phyloP scores from a whole-genome alignment of 345 rosid genomes.

The Salix arbutifolia region DNA sequence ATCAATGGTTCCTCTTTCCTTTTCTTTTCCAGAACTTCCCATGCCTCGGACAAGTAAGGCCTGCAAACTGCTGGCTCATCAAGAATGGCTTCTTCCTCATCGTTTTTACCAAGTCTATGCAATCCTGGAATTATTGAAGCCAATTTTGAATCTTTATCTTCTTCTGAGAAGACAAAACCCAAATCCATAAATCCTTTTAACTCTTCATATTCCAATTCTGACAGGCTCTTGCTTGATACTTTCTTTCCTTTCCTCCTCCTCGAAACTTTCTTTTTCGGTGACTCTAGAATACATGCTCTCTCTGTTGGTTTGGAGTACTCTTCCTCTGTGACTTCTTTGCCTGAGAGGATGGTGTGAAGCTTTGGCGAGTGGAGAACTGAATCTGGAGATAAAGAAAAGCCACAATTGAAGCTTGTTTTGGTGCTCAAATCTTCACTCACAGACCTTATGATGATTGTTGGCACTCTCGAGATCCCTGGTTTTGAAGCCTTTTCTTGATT shows the following conservation, averaged over 20 bases:
- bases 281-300: background rate
- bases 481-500: constrained; percentile 18
- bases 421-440: constrained; percentile 47
- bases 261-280: background rate
- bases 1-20: constrained; percentile 42
- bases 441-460: constrained; percentile 38
- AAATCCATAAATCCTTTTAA: constrained; percentile 84
- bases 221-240: constrained; percentile 49
- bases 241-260: constrained; percentile 25
- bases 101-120: constrained; percentile 46
- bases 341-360: constrained; percentile 34
- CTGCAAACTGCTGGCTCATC: constrained; percentile 36
- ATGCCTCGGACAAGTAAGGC: constrained; percentile 86
- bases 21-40: constrained; percentile 47
- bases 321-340: constrained; percentile 34
- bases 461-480: constrained; percentile 19
- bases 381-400: constrained; percentile 34
- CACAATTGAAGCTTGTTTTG: constrained; percentile 26
- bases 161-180: constrained; percentile 80
- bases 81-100: constrained; percentile 16
- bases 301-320: background rate
- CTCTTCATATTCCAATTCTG: constrained; percentile 73
- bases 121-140: constrained; percentile 71
- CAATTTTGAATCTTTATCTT: constrained; percentile 64
- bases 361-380: constrained; percentile 40